Conservation (phyloP, 2,329 filamentous ascomycete species). For the Cryphonectria radicalis region DNA sequence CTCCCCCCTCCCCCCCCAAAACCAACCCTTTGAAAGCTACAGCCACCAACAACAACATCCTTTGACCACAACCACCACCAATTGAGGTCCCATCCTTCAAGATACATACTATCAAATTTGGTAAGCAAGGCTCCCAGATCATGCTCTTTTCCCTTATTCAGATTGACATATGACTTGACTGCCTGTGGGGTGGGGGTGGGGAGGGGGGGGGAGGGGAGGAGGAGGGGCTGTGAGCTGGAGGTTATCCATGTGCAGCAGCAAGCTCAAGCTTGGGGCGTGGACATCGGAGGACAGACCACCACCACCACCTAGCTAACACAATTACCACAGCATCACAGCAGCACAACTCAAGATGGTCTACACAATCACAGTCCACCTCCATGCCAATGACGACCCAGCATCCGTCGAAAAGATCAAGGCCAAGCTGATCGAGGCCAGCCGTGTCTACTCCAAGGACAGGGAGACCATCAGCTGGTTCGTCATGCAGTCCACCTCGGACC, state of each 20-base stretch:
- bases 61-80: not conserved
- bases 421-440: slow-evolving; percentile 76
- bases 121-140: not conserved
- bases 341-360: slow-evolving; percentile 61
- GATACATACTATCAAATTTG: not conserved
- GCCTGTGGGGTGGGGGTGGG: not conserved
- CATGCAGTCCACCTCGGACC: slow-evolving; percentile 74
- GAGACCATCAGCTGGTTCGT: slow-evolving; percentile 76
- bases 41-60: not conserved
- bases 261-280: not conserved
- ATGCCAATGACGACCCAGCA: slow-evolving; percentile 68
- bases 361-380: slow-evolving; percentile 71
- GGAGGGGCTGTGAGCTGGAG: not conserved
- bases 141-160: not conserved
- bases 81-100: not conserved
- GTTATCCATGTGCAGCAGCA: not conserved
- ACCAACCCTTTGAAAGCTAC: not conserved
- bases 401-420: slow-evolving; percentile 69
- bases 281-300: not conserved
- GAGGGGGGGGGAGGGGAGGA: too few species aligned
- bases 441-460: slow-evolving; percentile 72
- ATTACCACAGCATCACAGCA: slow-evolving; percentile 15
- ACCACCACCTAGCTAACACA: slow-evolving; percentile 1
- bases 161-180: not conserved
- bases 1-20: not conserved